phyloP scores from a whole-genome alignment of 2,329 filamentous ascomycete genomes.

The Fusarium sp. region DNA sequence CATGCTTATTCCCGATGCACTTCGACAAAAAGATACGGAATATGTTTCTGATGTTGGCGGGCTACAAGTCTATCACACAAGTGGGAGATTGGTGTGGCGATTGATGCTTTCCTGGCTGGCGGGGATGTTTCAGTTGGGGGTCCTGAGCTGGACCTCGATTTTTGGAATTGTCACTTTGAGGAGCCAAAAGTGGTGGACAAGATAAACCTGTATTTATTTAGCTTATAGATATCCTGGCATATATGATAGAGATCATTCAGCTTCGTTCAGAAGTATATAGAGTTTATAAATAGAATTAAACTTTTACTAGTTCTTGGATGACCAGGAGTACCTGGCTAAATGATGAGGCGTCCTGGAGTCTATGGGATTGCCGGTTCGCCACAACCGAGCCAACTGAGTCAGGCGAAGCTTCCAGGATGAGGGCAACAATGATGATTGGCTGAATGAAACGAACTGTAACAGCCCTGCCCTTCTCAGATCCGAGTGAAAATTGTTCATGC shows the following conservation, averaged over 20 bases:
- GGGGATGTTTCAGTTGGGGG: background rate
- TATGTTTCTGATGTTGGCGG: background rate
- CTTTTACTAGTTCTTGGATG: background rate
- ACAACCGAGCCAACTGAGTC: background rate
- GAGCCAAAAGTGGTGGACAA: background rate
- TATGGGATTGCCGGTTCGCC: background rate
- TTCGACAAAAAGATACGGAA: background rate
- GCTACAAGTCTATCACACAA: background rate
- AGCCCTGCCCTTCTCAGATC: background rate
- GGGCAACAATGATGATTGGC: background rate
- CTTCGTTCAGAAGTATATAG: accelerated
- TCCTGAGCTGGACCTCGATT: background rate
- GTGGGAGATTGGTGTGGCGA: background rate
- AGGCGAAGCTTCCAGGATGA: background rate
- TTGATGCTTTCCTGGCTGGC: background rate
- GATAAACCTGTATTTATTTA: background rate
- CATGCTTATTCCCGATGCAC: background rate
- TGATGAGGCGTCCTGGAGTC: accelerated
- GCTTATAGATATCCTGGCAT: accelerated
- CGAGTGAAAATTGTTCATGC: no score
- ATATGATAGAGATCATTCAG: background rate
- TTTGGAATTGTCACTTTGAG: background rate
- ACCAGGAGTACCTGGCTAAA: background rate
- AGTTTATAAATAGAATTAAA: background rate
- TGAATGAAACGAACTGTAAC: background rate